Evolutionary conservation across 176 grass and related monocot genomes (phyloP), one percentile per base, ranked within the genome.

Genomic region (Cocos nucifera): DNA sequence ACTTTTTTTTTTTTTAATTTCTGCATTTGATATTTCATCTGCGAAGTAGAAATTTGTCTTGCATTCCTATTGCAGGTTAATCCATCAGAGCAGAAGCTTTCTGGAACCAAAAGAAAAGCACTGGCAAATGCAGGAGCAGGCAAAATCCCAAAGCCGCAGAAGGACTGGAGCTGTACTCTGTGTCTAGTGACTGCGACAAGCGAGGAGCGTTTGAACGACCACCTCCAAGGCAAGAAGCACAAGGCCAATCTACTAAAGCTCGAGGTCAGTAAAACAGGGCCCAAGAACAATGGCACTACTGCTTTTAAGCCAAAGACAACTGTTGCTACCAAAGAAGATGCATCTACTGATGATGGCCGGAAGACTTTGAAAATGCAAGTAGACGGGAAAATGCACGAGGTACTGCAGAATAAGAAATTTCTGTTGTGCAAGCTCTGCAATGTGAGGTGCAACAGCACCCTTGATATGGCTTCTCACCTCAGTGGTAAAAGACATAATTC

Each of bases 341-440:
- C 25, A 17, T 28, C 58, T 18, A n/a, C 58, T 19, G 17, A 15
- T 19, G 17, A 15, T 39, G 58, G 35, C 2, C 59, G 29, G 24
- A 79, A 66, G 24, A 72, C 65, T 67, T 51, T 87, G 64, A 67
- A 52, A 22, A 72, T 83, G 19, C 55, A 65, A 54, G 68, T 83
- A n/a, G 76, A 80, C 66, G 76, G 76, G 52, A 65, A 14, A 61
- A 57, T 70, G 64, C 51, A 88, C 54, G 50, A 69, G 54, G 67
- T 79, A 61, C 1, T 87, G 62, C 66, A 61, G 8, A 82, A 62
- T 23, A 72, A 56, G 26, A 70, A 75, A 6, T 66, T 29, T 9
- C 1, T 83, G 4, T 77, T 72, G 72, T 83, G 85, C 18, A 72
- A 76, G 35, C 28, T 29, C 23, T 87, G 79, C 75, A 75, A 56